Base-by-base conservation (phyloP, 805 yeast species). In the Kluyveromyces starmeri region DNA sequence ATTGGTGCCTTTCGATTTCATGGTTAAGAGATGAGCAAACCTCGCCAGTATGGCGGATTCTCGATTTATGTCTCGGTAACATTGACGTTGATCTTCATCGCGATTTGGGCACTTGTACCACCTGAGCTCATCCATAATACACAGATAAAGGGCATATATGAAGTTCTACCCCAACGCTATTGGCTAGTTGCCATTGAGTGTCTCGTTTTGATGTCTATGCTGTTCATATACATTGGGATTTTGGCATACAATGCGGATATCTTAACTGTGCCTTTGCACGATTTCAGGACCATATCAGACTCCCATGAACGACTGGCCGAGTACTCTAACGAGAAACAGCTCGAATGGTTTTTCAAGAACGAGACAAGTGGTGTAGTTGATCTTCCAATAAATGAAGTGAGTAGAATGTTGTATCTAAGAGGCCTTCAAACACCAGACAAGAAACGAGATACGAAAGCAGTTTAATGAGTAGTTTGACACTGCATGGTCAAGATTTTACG, bases 291-390 rank as follows among this genome's bases (percentile, higher is more conserved):
- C 6, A 62, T 92, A 13, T 73, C 78, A 1, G 97, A 89, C 48
- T 71, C 70, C n/a, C 70, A 73, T 37, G 76, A 71, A 4, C 47
- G 53, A 18, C 51, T 68, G 3, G 52, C 44, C 1, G 32, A 55
- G 7, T 53, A 47, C 17, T 37, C 36, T 7, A 44, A 57, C 30
- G 35, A 38, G 13, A 18, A 21, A 5, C 34, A 37, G 20, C 27
- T 51, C 16, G 45, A 45, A 4, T 41, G 48, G 11, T 79, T 64
- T 50, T 61, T 78, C 6, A 70, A 67, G 62, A 51, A 55, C 11
- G 73, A 83, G 13, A 78, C 92, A 0, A 82, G 84, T 50, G 96
- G 94, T 0, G 89, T 89, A 4, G 73, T 85, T 71, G 97, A 88
- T 55, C 51, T 88, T 34, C 89, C 95, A 0, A 64, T 86, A 1